Percentiles rank a stretch among this genome's conserved stretches.
These are phyloP conservation scores for Plasmodium reichenowi DNA, from an alignment of 169 alveolate species.

Conservation along the genomic window DNA sequence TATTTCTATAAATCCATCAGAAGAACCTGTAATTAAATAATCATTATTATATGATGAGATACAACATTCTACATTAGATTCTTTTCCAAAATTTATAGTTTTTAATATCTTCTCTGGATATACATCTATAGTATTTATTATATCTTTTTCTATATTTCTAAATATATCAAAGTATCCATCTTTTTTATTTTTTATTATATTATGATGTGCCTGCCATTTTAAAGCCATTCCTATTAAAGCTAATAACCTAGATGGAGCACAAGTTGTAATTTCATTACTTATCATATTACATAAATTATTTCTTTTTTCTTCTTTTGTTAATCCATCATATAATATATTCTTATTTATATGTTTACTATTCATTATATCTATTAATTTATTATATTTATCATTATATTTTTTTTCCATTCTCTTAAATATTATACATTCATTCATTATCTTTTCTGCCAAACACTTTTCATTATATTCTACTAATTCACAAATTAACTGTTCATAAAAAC, in stretches of 20 bases:
- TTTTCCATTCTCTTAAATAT: conserved; percentile 74
- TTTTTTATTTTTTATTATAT: conserved; percentile 77
- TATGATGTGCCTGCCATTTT: conserved; percentile 86
- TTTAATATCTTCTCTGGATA: conserved; percentile 79
- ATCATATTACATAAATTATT: conserved; percentile 65
- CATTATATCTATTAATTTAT: conserved; percentile 24
- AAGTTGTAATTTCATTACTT: conserved; percentile 79
- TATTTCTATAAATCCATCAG: conserved; percentile 91
- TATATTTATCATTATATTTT: conserved; percentile 46
- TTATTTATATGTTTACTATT: conserved; percentile 19
- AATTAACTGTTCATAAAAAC: conserved; percentile 84
- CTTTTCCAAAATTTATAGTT: conserved; percentile 85
- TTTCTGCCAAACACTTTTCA: conserved; percentile 81
- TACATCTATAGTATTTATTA: conserved; percentile 76
- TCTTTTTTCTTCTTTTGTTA: conserved; percentile 71
- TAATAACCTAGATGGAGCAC: conserved; percentile 84
- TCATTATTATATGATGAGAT: conserved; percentile 89
- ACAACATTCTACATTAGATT: conserved; percentile 90
- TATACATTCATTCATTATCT: conserved; percentile 63
- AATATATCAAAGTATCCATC: conserved; percentile 83
- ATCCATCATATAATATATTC: conserved; percentile 49
- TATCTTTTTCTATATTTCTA: conserved; percentile 79
- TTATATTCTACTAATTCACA: conserved; percentile 84
- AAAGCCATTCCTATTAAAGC: conserved; percentile 87
- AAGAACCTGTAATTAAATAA: conserved; percentile 88